These are phyloP conservation scores for Nigrospora oryzae DNA, from an alignment of 2,329 filamentous ascomycete genomes.

Conservation along the genomic window DNA sequence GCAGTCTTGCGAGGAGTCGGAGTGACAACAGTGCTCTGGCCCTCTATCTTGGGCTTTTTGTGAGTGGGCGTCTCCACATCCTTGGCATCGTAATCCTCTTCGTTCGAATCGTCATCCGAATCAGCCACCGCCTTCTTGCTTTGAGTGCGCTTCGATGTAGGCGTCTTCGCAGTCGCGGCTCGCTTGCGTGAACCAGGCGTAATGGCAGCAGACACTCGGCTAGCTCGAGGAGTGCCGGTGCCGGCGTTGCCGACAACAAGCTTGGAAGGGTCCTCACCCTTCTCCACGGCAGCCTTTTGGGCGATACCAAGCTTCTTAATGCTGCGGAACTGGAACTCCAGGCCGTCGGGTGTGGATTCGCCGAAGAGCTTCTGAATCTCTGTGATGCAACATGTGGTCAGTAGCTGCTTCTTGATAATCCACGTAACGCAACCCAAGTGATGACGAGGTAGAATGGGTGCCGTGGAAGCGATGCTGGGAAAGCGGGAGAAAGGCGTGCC, in stretches of 20 bases:
- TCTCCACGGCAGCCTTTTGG: constrained; percentile 33
- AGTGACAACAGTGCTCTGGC: neutral
- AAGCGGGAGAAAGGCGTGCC: too few species aligned
- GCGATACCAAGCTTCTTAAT: constrained; percentile 45
- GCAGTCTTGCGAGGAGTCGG: neutral
- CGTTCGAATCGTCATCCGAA: constrained; percentile 13
- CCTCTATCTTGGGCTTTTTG: constrained; percentile 3
- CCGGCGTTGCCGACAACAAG: neutral
- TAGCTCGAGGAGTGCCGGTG: neutral
- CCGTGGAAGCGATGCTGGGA: neutral
- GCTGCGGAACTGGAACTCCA: constrained; percentile 51
- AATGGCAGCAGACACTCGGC: neutral
- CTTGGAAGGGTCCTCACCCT: constrained; percentile 37
- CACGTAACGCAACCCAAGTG: too few species aligned
- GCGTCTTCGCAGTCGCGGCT: constrained; percentile 3
- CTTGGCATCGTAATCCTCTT: constrained; percentile 19
- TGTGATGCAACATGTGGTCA: constrained; percentile 15
- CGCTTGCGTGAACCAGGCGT: constrained; percentile 1
- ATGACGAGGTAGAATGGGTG: neutral
- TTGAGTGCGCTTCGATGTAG: constrained; percentile 3
- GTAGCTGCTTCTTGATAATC: neutral
- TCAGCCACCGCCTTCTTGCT: constrained; percentile 3
- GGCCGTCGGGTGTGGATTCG: constrained; percentile 46
- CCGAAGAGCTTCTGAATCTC: constrained; percentile 54
- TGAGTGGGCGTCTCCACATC: constrained; percentile 10